Percentiles rank a stretch among this genome's conserved stretches.
phyloP scores from a whole-genome alignment of 108 stramenopile species.

The Nitzschia sp. region DNA sequence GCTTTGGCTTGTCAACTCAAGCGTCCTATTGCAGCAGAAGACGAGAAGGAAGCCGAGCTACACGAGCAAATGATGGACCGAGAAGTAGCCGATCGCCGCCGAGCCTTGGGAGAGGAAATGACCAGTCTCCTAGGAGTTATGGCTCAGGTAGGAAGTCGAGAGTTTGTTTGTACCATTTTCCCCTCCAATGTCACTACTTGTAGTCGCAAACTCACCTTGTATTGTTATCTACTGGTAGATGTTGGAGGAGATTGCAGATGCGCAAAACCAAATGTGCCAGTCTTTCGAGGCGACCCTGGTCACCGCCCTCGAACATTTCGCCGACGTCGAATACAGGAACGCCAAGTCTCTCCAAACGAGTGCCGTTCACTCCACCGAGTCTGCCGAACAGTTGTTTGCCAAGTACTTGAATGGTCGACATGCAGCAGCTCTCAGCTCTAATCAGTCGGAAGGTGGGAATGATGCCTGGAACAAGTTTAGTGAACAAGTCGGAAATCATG shows the following conservation, averaged over 20 bases:
- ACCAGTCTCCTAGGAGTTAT: constrained; percentile 48
- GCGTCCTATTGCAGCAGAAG: constrained; percentile 31
- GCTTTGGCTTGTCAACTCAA: constrained; percentile 64
- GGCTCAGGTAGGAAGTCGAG: constrained; percentile 50
- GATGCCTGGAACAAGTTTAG: constrained; percentile 73
- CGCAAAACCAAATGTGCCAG: constrained; percentile 74
- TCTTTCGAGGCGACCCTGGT: constrained; percentile 74
- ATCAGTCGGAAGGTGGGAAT: constrained; percentile 29
- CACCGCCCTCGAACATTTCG: constrained; percentile 67
- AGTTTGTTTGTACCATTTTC: neutral
- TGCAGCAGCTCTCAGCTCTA: constrained; percentile 45
- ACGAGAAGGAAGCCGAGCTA: constrained; percentile 25
- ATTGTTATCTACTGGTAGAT: constrained; percentile 33
- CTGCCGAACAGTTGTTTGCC: constrained; percentile 64
- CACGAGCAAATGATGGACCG: constrained; percentile 22
- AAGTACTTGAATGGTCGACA: constrained; percentile 79
- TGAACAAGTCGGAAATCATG: constrained; percentile 73
- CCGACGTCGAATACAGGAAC: constrained; percentile 57
- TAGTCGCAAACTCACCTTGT: neutral
- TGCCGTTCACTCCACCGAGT: constrained; percentile 67
- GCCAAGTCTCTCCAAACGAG: constrained; percentile 53
- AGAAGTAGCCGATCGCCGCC: constrained; percentile 39
- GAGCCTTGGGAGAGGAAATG: constrained; percentile 77
- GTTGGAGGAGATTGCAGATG: constrained; percentile 78
- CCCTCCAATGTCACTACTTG: neutral